Evolutionary conservation across 768 basidiomycete species (phyloP), one percentile per base, ranked within the genome.

Genomic region (Suillus clintonianus): DNA sequence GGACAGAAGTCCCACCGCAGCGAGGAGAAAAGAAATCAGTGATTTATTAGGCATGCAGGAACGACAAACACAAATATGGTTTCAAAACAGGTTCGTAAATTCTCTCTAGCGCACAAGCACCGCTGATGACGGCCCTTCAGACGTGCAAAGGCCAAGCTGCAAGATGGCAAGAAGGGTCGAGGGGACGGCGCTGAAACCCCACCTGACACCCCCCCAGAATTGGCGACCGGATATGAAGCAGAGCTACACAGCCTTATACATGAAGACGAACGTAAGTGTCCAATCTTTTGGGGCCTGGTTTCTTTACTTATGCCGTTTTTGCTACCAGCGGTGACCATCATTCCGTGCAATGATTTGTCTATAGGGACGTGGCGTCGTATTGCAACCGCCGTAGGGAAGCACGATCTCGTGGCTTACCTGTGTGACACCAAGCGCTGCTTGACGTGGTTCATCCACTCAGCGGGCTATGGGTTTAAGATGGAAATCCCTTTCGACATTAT

Each of bases 1-100:
- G 57, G 90, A 93, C 72, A 82, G 87, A 48, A 90, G 86, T 71
- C 92, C 92, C 11, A 89, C 89, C 3, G 88, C 89, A 2, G 82
- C 83, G 13, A 83, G 86, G 56, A 81, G 92, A 48, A 85, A 86
- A 60, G 91, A 92, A 68, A 91, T 94, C 59, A 86, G 89, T 63
- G 84, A 87, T 30, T 74, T 85, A 61, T 80, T 94, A 5, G 90
- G 90, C 17, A 92, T 94, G 89, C 85, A 90, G 58, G 92, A 94
- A 76, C 87, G 91, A 42, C 92, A 94, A 79, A 92, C 90, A 0
- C 92, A 94, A 76, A 90, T 94, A 54, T 94, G 92, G 92, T 94
- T 93, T 69, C 92, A 94, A 73, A 94, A 94, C 72, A 81, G 92
- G 92, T 68, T 32, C 8, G 68, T 66, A 5, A 39, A 7, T 57